phyloP scores from a whole-genome alignment of 163 green algal genomes.

The Scenedesmus sp. region DNA sequence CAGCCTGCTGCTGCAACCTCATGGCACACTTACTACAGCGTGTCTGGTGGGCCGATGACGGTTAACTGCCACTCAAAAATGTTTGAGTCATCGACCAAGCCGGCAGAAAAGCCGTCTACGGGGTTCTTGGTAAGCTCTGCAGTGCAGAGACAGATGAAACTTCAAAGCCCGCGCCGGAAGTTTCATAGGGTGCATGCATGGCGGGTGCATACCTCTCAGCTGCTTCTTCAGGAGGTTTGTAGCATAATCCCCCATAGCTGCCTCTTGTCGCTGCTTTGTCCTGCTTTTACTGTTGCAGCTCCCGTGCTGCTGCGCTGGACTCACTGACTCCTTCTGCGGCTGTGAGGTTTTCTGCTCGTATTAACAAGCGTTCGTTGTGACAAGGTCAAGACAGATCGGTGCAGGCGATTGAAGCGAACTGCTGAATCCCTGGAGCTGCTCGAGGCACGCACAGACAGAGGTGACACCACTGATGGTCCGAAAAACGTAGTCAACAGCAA shows the following conservation, averaged over 20 bases:
- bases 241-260: slow-evolving; percentile 54
- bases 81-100: slow-evolving; percentile 97
- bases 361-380: background rate
- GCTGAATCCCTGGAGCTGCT: background rate
- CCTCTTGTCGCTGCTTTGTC: background rate
- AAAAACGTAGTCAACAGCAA: background rate
- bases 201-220: slow-evolving; percentile 61
- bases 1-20: background rate
- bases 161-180: background rate
- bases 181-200: background rate
- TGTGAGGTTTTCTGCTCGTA: background rate
- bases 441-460: background rate
- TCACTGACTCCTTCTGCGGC: no score
- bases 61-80: slow-evolving; percentile 99
- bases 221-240: slow-evolving; percentile 72
- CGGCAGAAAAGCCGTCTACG: slow-evolving; percentile 99
- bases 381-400: background rate
- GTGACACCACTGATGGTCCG: background rate
- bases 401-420: background rate
- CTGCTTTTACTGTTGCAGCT: background rate
- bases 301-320: background rate
- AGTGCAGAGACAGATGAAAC: slow-evolving; percentile 1
- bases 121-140: slow-evolving; percentile 97
- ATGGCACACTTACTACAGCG: slow-evolving; percentile 89
- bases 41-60: slow-evolving; percentile 99